These are phyloP conservation scores for Ganoderma sinense DNA, from an alignment of 1,284 basidiomycete genomes.

Conservation along the genomic window DNA sequence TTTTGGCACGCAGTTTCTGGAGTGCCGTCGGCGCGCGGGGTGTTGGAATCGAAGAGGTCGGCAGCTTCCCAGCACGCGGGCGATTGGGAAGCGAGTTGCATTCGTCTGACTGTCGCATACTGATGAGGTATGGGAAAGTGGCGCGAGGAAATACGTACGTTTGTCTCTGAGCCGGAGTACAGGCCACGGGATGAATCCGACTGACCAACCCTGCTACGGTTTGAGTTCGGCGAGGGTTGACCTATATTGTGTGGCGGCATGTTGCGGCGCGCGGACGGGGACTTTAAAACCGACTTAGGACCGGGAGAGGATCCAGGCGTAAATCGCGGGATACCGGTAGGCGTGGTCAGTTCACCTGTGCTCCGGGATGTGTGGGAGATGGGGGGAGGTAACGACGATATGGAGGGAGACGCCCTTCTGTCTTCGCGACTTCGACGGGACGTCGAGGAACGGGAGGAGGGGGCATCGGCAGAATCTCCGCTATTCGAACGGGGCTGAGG, in stretches of 20 bases:
- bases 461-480: slow-evolving; percentile 8
- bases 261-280: slow-evolving; percentile 14
- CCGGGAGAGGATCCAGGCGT: slow-evolving; percentile 8
- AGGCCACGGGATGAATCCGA: slow-evolving; percentile 19
- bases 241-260: background rate
- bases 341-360: slow-evolving; percentile 9
- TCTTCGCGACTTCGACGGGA: slow-evolving; percentile 2
- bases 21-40: slow-evolving; percentile 9
- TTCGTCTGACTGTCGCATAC: background rate
- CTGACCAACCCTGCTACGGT: background rate
- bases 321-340: slow-evolving; percentile 17
- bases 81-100: background rate
- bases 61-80: background rate
- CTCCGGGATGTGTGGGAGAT: background rate
- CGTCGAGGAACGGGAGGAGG: background rate
- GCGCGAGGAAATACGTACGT: background rate
- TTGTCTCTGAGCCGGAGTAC: slow-evolving; percentile 17
- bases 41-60: background rate
- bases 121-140: background rate
- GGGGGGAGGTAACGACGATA: background rate
- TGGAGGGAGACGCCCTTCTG: background rate
- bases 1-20: slow-evolving; percentile 7
- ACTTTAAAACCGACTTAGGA: slow-evolving; percentile 23
- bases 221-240: background rate
- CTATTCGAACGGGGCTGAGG: slow-evolving; percentile 11